Percentiles rank a stretch among this genome's conserved stretches.
These are phyloP conservation scores for Backusella tarrabulga DNA, from an alignment of 192 early-diverging fungal genomes.

Conservation along the genomic window DNA sequence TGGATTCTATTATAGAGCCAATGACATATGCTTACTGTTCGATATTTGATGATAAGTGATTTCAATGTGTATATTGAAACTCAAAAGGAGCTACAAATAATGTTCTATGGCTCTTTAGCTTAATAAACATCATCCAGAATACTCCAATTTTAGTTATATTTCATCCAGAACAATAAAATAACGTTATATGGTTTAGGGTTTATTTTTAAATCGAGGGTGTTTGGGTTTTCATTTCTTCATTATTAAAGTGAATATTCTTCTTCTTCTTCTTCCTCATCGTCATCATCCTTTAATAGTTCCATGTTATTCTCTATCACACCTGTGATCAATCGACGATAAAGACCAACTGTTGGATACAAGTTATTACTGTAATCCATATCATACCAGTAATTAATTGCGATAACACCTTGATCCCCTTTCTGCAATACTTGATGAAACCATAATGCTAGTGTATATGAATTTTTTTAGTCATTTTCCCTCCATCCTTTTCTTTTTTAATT, in stretches of 20 bases:
- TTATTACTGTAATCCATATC: conserved; percentile 42
- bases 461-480: neutral
- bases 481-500: too few species aligned
- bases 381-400: conserved; percentile 58
- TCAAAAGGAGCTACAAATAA: too few species aligned
- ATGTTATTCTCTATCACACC: conserved; percentile 9
- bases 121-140: too few species aligned
- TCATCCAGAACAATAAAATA: too few species aligned
- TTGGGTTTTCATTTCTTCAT: too few species aligned
- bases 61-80: neutral
- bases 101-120: too few species aligned
- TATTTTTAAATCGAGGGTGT: too few species aligned
- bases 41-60: neutral
- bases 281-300: neutral
- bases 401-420: conserved; percentile 47
- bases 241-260: neutral
- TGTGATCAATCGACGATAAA: conserved; percentile 26
- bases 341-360: conserved; percentile 25
- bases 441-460: conserved; percentile 23
- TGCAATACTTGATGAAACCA: conserved; percentile 58
- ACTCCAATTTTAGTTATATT: too few species aligned
- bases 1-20: too few species aligned
- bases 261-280: neutral
- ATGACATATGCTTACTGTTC: too few species aligned
- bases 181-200: too few species aligned